Evolutionary conservation across 176 grass and related monocot genomes (phyloP).

Genomic region (Triticum urartu): DNA sequence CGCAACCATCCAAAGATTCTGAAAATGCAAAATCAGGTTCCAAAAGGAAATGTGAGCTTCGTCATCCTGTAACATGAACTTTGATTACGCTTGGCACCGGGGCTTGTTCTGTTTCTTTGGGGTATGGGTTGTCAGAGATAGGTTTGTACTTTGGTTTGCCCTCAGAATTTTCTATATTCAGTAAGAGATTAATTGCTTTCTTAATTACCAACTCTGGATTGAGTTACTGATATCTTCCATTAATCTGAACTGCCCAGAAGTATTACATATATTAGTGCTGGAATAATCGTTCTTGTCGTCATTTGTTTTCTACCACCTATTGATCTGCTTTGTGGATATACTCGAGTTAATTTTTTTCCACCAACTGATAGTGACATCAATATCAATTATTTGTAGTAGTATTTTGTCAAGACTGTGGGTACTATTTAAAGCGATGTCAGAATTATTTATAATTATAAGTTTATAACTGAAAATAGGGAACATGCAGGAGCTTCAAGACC

Average conservation of each 20-base stretch:
- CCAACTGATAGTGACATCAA: conserved; percentile 17
- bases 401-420: not conserved
- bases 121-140: conserved; percentile 13
- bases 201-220: conserved; percentile 14
- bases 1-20: conserved; percentile 18
- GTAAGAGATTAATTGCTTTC: conserved; percentile 22
- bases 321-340: conserved; percentile 26
- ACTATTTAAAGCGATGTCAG: not conserved
- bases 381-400: not conserved
- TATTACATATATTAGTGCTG: not conserved
- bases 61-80: conserved; percentile 12
- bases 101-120: conserved; percentile 1
- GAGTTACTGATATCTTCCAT: conserved; percentile 1
- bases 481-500: too few species aligned
- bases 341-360: conserved; percentile 23
- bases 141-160: conserved; percentile 22
- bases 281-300: not conserved
- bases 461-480: too few species aligned
- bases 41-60: conserved; percentile 71
- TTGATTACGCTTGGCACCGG: not conserved
- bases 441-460: conserved; percentile 2
- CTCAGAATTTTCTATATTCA: conserved; percentile 43
- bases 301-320: not conserved
- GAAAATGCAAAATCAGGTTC: conserved; percentile 44
- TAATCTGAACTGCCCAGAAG: not conserved